These are phyloP conservation scores for Termitomyces sp. DNA, from an alignment of 768 basidiomycete genomes.

Conservation along the genomic window DNA sequence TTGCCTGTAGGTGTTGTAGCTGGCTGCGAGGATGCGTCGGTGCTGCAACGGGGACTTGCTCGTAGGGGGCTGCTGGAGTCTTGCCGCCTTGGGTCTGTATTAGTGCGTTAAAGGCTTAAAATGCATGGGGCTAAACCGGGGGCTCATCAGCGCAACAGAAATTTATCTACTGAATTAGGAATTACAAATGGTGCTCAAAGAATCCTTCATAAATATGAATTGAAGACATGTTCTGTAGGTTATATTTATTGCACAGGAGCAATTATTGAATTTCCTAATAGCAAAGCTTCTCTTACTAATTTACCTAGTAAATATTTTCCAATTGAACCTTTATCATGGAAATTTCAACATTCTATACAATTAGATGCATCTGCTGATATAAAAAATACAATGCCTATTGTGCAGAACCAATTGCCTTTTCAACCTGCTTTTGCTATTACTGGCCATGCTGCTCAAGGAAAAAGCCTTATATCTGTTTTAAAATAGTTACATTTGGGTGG, in stretches of 20 bases:
- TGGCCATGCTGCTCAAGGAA: background rate
- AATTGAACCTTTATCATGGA: background rate
- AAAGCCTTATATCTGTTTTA: background rate
- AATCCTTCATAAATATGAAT: background rate
- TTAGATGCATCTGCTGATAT: background rate
- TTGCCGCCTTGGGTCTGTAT: too few relatives aligned
- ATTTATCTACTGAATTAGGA: constrained; percentile 25
- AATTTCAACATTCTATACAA: background rate
- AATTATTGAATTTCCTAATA: background rate
- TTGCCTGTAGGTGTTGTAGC: too few relatives aligned
- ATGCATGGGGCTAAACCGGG: too few relatives aligned
- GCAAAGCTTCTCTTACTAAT: background rate
- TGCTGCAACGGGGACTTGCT: too few relatives aligned
- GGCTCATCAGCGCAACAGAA: too few relatives aligned
- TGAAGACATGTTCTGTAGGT: background rate
- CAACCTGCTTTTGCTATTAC: too few relatives aligned
- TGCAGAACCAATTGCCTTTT: background rate
- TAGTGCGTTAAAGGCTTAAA: too few relatives aligned
- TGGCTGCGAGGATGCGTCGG: too few relatives aligned
- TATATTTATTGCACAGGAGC: background rate
- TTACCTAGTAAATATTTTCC: background rate
- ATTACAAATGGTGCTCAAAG: constrained; percentile 13
- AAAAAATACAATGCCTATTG: background rate
- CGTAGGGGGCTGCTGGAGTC: too few relatives aligned
- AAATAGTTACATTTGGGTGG: constrained; percentile 17